Percentiles rank a stretch among this genome's conserved stretches.
phyloP scores from a whole-genome alignment of 2,329 filamentous ascomycete species.

The Macrophomina pseudophaseolina region DNA sequence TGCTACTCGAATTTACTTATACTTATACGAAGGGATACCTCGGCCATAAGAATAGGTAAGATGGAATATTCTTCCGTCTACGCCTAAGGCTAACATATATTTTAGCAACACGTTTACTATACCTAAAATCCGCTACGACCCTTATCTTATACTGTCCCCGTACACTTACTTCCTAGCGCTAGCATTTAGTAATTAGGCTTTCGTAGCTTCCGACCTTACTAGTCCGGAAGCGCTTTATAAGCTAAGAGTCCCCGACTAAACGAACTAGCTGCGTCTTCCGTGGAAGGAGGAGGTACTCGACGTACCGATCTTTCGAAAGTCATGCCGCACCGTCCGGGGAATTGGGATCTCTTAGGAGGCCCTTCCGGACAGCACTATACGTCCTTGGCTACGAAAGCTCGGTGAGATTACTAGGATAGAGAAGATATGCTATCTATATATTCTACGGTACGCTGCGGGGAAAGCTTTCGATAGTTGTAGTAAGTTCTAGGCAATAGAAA shows the following conservation, averaged over 20 bases:
- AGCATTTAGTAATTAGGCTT: slow-evolving; percentile 10
- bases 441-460: too few relatives aligned
- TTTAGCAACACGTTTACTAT: slow-evolving; percentile 9
- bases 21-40: slow-evolving; percentile 31
- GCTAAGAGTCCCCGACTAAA: neutral
- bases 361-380: neutral
- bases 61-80: neutral
- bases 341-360: neutral
- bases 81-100: neutral
- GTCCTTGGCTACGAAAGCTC: slow-evolving; percentile 1
- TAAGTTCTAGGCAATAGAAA: too few relatives aligned
- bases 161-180: slow-evolving; percentile 1
- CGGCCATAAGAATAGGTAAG: slow-evolving; percentile 30
- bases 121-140: slow-evolving; percentile 1
- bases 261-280: neutral
- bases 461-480: too few relatives aligned
- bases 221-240: neutral
- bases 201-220: neutral
- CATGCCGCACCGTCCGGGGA: neutral
- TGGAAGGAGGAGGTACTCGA: slow-evolving; percentile 14
- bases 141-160: slow-evolving; percentile 11
- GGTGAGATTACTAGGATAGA: slow-evolving; percentile 11
- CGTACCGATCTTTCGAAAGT: slow-evolving; percentile 6
- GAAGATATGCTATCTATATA: neutral
- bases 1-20: slow-evolving; percentile 30